A percentile compares a stretch with the other conserved stretches of the same genome.
Conservation (phyloP, 78 protist genomes). For the Goniomonas avonlea region DNA sequence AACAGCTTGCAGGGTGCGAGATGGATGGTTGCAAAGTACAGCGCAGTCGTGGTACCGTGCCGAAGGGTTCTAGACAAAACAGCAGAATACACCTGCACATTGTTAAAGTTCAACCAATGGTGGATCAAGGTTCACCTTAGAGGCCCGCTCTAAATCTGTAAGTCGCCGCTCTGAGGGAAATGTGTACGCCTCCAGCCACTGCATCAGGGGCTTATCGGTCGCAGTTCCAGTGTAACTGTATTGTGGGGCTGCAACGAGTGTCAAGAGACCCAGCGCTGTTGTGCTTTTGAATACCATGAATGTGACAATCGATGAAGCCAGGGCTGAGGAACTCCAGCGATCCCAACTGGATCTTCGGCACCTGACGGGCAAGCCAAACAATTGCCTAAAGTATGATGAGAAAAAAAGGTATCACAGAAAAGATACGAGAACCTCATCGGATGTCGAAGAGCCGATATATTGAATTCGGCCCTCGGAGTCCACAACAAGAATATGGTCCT, state of each 20-base stretch:
- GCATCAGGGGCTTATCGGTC: constrained; percentile 18
- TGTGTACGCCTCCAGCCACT: constrained; percentile 28
- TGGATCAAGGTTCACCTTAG: background rate
- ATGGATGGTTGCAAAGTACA: constrained; percentile 36
- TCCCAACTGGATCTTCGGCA: no score
- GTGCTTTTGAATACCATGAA: no score
- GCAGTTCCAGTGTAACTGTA: constrained; percentile 30
- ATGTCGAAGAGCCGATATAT: no score
- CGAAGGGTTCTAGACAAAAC: background rate
- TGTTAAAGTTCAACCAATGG: background rate
- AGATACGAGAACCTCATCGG: no score
- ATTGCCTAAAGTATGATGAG: no score
- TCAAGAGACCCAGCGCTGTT: no score
- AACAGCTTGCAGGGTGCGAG: background rate
- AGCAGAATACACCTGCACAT: background rate
- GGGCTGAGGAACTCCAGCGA: constrained; percentile 15
- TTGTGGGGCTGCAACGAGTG: no score
- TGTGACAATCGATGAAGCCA: constrained; percentile 29
- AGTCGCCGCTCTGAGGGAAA: constrained; percentile 8
- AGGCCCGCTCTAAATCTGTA: background rate
- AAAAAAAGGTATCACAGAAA: no score
- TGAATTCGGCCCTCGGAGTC: no score
- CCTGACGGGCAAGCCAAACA: background rate
- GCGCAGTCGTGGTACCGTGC: constrained; percentile 8
- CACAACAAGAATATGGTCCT: no score